Conservation (phyloP, 768 basidiomycete genomes). For the Lentinula guzmanii region DNA sequence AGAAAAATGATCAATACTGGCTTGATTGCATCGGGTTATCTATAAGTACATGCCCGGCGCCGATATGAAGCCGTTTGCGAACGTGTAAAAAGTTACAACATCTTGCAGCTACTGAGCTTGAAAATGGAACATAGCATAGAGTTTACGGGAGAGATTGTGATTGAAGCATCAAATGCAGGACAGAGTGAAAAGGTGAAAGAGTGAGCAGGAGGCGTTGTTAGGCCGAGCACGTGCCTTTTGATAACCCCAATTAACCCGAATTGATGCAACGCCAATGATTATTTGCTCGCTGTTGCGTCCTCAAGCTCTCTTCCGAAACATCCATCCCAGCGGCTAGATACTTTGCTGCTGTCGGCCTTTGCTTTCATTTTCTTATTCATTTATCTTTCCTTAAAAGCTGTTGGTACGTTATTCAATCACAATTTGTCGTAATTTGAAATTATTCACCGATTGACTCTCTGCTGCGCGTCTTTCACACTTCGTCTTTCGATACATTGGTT, state of each 20-base stretch:
- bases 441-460: background rate
- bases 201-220: background rate
- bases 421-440: background rate
- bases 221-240: background rate
- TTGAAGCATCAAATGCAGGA: background rate
- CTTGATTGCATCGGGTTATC: background rate
- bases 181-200: background rate
- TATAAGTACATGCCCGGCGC: background rate
- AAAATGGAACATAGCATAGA: background rate
- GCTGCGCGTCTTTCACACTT: background rate
- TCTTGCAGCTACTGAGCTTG: background rate
- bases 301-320: slow-evolving; percentile 3
- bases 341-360: background rate
- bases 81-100: background rate
- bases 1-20: background rate
- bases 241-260: background rate
- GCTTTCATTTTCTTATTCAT: slow-evolving; percentile 1
- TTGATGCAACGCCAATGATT: background rate
- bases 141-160: background rate
- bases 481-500: background rate
- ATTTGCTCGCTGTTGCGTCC: slow-evolving; percentile 8
- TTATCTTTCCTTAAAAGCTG: slow-evolving; percentile 2
- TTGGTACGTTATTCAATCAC: slow-evolving; percentile 1
- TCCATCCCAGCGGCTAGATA: slow-evolving; percentile 4
- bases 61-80: background rate